Conservation (phyloP, 2,329 filamentous ascomycete genomes). For the Cercospora zeae-maydis region DNA sequence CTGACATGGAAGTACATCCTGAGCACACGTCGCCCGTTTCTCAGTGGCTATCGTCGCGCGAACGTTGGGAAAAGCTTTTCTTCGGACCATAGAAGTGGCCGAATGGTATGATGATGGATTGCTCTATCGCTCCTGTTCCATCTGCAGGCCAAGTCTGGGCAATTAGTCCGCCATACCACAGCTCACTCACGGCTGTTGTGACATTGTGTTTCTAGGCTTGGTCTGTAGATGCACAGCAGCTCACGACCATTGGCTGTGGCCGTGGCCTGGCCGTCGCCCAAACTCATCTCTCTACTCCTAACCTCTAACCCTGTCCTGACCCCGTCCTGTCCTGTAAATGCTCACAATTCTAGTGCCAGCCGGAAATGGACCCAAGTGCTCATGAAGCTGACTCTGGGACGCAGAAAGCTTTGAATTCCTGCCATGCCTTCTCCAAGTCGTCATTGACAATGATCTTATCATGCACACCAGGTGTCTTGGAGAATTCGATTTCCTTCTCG, state of each 20-base stretch:
- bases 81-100: neutral
- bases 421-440: slow-evolving; percentile 57
- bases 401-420: slow-evolving; percentile 43
- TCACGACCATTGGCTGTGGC: too few relatives aligned
- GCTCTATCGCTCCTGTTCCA: neutral
- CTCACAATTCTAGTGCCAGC: neutral
- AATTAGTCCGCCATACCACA: too few relatives aligned
- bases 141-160: too few relatives aligned
- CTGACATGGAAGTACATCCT: neutral
- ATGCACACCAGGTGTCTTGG: slow-evolving; percentile 63
- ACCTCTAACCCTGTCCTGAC: too few relatives aligned
- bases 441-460: slow-evolving; percentile 66
- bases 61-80: neutral
- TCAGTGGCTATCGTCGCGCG: neutral
- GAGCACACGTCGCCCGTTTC: neutral
- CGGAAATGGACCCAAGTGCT: neutral
- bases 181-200: too few relatives aligned
- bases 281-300: too few relatives aligned
- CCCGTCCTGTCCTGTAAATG: neutral
- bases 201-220: too few relatives aligned
- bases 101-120: neutral
- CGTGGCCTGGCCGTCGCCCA: too few relatives aligned
- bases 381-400: slow-evolving; percentile 25
- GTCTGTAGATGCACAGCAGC: too few relatives aligned
- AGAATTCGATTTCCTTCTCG: slow-evolving; percentile 68